Conservation (phyloP, 177 flowering plant genomes). For the Vitis hybrid region DNA sequence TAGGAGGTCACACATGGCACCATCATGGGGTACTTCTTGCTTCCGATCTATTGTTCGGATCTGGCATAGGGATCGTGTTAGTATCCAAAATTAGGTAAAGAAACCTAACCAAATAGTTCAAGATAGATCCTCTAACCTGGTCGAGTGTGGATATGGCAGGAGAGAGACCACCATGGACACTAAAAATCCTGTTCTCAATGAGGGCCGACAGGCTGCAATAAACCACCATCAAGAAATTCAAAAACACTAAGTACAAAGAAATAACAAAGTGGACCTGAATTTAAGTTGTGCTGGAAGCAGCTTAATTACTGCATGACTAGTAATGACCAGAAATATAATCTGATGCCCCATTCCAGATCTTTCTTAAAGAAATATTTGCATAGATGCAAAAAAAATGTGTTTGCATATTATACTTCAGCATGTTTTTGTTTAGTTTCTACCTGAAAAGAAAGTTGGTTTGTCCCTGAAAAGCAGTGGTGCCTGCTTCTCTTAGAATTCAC, state of each 20-base stretch:
- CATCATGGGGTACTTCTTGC: conserved; percentile 99
- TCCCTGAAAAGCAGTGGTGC: too few relatives aligned
- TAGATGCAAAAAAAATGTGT: too few relatives aligned
- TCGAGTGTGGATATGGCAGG: conserved; percentile 90
- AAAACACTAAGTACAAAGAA: background rate
- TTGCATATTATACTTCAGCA: too few relatives aligned
- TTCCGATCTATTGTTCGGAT: conserved; percentile 92
- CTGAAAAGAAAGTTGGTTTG: too few relatives aligned
- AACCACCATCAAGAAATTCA: conserved; percentile 8
- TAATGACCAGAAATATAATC: background rate
- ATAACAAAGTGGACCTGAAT: background rate
- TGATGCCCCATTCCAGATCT: too few relatives aligned
- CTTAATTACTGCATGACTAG: background rate
- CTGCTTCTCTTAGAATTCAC: too few relatives aligned
- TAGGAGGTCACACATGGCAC: conserved; percentile 97
- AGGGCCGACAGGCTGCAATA: conserved; percentile 95
- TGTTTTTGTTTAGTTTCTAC: too few relatives aligned
- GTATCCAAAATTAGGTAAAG: background rate
- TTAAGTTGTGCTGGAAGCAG: background rate
- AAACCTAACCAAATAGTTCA: conserved; percentile 6
- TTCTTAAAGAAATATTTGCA: too few relatives aligned
- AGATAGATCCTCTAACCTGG: conserved; percentile 54
- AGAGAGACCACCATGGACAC: conserved; percentile 99
- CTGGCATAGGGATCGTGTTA: conserved; percentile 40
- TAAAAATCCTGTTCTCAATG: conserved; percentile 86